phyloP scores from a whole-genome alignment of 176 grass and related monocot genomes.

The Hordeum vulgare region DNA sequence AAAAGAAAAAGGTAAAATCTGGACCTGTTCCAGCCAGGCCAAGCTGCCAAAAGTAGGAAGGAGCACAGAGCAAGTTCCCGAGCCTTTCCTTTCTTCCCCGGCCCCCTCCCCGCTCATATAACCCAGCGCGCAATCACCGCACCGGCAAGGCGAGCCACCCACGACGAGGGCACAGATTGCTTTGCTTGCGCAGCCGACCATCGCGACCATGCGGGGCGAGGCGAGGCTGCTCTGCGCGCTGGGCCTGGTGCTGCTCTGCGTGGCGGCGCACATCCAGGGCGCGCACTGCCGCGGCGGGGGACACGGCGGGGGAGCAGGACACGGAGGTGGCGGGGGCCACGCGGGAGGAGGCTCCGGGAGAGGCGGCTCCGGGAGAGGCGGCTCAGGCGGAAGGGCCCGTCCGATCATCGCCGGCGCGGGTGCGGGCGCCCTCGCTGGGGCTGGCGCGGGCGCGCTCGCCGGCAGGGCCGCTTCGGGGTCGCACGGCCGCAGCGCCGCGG shows the following conservation, averaged over 20 bases:
- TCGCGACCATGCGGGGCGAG: slow-evolving; percentile 9
- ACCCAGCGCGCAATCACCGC: not conserved
- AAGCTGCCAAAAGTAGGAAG: not conserved
- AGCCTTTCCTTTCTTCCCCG: not conserved
- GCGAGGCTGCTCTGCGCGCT: not conserved
- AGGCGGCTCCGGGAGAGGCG: not conserved
- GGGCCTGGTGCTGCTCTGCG: not conserved
- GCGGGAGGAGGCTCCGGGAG: too few species aligned
- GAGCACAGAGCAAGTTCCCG: not conserved
- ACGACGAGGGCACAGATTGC: not conserved
- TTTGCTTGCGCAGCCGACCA: not conserved
- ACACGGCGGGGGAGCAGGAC: not conserved
- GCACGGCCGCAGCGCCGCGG: not conserved
- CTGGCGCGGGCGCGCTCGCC: not conserved
- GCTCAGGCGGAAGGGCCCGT: not conserved
- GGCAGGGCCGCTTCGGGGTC: not conserved
- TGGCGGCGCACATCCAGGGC: not conserved
- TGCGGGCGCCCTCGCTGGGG: not conserved
- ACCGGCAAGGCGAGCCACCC: not conserved
- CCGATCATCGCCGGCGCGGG: not conserved
- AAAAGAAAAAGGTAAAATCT: too few species aligned
- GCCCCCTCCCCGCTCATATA: not conserved
- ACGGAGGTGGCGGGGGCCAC: not conserved
- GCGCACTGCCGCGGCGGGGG: not conserved
- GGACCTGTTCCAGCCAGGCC: too few species aligned